Conservation (phyloP, 2,329 filamentous ascomycete species). For the Scopulariopsis brevicaulis region DNA sequence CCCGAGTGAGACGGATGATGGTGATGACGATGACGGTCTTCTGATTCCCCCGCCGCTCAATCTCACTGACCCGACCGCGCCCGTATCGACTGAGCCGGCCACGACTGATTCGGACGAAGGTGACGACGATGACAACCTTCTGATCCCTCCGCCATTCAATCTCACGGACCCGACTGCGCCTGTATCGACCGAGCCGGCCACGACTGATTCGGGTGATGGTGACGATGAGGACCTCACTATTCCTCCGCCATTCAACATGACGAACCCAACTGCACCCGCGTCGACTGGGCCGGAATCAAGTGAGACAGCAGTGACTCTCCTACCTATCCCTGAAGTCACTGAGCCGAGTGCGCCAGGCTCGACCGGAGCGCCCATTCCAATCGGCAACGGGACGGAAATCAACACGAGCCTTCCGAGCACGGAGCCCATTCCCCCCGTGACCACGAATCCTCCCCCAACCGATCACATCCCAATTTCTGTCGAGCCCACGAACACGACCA, state of each 20-base stretch:
- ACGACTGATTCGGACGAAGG: too few species aligned
- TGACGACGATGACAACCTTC: not conserved
- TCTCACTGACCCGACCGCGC: not conserved
- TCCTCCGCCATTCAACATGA: too few species aligned
- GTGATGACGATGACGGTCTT: not conserved
- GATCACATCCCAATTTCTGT: not conserved
- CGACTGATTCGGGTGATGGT: too few species aligned
- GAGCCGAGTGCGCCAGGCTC: not conserved
- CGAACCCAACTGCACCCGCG: too few species aligned
- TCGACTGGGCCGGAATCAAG: not conserved
- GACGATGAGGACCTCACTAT: too few species aligned
- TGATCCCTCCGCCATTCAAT: not conserved
- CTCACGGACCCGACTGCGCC: not conserved
- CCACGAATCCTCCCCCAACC: conserved; percentile 3
- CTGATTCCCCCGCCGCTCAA: not conserved
- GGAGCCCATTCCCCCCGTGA: conserved; percentile 3
- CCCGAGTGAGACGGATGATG: too few species aligned
- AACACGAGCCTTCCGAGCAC: conserved; percentile 8
- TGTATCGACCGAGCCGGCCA: conserved; percentile 2
- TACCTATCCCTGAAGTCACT: conserved; percentile 4
- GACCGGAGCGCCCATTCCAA: conserved; percentile 1
- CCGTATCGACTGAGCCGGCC: conserved; percentile 1
- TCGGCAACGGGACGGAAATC: not conserved
- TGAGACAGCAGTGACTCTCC: conserved; percentile 2
- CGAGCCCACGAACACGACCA: conserved; percentile 9